These are phyloP conservation scores for Zalerion maritima DNA, from an alignment of 495 filamentous ascomycete genomes.

Conservation along the genomic window DNA sequence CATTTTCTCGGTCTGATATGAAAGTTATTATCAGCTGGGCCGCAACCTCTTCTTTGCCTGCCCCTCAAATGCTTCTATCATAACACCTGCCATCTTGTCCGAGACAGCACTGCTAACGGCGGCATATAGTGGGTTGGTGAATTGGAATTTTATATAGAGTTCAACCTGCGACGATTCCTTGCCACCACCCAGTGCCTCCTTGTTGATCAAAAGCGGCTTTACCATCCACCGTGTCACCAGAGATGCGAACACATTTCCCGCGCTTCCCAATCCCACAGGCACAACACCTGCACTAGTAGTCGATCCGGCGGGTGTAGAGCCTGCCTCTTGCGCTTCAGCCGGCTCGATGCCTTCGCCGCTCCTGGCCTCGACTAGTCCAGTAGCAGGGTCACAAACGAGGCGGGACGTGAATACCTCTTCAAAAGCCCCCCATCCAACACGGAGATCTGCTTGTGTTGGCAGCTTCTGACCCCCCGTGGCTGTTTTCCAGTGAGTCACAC, in stretches of 20 bases:
- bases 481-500: constrained; percentile 46
- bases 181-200: constrained; percentile 11
- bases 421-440: constrained; percentile 69
- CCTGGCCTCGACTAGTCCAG: constrained; percentile 58
- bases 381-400: constrained; percentile 54
- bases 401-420: constrained; percentile 65
- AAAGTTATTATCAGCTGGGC: constrained; percentile 3
- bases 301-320: constrained; percentile 9
- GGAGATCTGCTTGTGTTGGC: constrained; percentile 64
- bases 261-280: background rate
- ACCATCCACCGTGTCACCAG: constrained; percentile 67
- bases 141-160: constrained; percentile 63
- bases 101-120: constrained; percentile 64
- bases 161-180: constrained; percentile 50
- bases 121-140: constrained; percentile 71
- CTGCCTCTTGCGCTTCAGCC: too few relatives aligned
- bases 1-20: constrained; percentile 3
- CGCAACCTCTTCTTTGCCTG: constrained; percentile 29
- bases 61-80: constrained; percentile 90
- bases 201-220: constrained; percentile 21
- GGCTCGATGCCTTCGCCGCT: constrained; percentile 43
- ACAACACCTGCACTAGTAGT: constrained; percentile 5
- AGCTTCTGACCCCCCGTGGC: constrained; percentile 20
- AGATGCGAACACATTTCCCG: constrained; percentile 52
- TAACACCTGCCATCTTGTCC: constrained; percentile 66